Conservation (phyloP, 805 yeast genomes). For the Metschnikowia drakensbergensis region DNA sequence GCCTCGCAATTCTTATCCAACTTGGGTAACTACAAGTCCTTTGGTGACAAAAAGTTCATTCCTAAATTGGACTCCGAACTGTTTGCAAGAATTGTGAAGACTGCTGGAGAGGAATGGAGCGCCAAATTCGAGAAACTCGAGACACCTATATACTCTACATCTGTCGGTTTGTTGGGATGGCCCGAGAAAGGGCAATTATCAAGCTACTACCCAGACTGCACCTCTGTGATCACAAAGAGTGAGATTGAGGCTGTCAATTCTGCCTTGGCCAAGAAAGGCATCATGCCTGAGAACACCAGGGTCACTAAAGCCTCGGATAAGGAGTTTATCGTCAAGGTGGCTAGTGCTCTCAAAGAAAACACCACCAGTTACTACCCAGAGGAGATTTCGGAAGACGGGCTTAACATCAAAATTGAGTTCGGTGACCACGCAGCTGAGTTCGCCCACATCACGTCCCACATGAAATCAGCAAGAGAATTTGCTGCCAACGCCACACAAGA, state of each 20-base stretch:
- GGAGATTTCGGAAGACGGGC: constrained; percentile 33
- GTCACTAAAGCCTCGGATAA: constrained; percentile 51
- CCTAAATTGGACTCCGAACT: constrained; percentile 53
- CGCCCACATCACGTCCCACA: constrained; percentile 49
- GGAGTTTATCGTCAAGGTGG: constrained; percentile 60
- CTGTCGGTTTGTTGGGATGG: constrained; percentile 62
- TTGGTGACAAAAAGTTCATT: constrained; percentile 84
- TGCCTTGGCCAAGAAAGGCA: constrained; percentile 57
- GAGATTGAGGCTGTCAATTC: constrained; percentile 68
- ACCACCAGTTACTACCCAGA: constrained; percentile 52
- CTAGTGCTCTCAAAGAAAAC: constrained; percentile 55
- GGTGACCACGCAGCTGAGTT: constrained; percentile 79
- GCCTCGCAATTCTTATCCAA: constrained; percentile 72
- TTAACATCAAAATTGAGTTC: constrained; percentile 51
- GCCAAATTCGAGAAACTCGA: constrained; percentile 42
- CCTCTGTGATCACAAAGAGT: constrained; percentile 40
- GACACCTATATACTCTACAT: constrained; percentile 49
- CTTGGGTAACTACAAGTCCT: constrained; percentile 77
- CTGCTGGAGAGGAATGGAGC: constrained; percentile 34
- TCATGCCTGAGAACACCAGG: constrained; percentile 79
- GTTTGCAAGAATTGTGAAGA: constrained; percentile 47
- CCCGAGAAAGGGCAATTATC: constrained; percentile 73
- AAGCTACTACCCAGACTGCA: constrained; percentile 58
- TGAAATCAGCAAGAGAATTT: constrained; percentile 53
- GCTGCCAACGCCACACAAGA: constrained; percentile 73